These are phyloP conservation scores for Funneliformis geosporum DNA, from an alignment of 192 early-diverging fungal genomes.

Conservation along the genomic window DNA sequence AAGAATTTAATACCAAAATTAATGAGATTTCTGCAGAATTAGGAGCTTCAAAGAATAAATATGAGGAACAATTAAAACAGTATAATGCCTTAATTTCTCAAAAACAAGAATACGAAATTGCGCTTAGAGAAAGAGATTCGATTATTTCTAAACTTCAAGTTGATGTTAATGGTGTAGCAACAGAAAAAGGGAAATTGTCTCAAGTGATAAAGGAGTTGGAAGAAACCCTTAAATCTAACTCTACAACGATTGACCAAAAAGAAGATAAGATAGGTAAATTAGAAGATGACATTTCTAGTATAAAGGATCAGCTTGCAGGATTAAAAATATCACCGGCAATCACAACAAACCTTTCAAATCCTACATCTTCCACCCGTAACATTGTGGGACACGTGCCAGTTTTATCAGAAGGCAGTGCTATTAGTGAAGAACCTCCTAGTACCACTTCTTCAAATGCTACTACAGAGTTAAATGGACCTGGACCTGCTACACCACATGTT, in stretches of 20 bases:
- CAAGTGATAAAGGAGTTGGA: constrained; percentile 33
- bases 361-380: not conserved
- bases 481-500: not conserved
- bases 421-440: not conserved
- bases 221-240: constrained; percentile 29
- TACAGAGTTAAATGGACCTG: not conserved
- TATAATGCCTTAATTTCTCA: constrained; percentile 7
- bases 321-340: constrained; percentile 2
- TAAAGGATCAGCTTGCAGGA: constrained; percentile 26
- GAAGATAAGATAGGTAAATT: constrained; percentile 29
- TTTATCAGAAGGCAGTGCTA: not conserved
- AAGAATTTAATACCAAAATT: not conserved
- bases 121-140: constrained; percentile 21
- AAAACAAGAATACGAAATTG: constrained; percentile 29
- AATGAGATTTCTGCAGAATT: constrained; percentile 4
- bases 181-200: constrained; percentile 26
- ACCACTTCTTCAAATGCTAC: not conserved
- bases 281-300: constrained; percentile 32
- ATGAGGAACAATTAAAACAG: constrained; percentile 26
- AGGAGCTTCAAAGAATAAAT: constrained; percentile 13
- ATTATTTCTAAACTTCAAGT: constrained; percentile 30
- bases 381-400: not conserved
- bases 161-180: constrained; percentile 29
- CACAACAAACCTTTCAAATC: not conserved
- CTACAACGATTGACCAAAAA: constrained; percentile 31